Base-by-base conservation (phyloP, 345 rosid species). In the Leavenworthia alabamica region DNA sequence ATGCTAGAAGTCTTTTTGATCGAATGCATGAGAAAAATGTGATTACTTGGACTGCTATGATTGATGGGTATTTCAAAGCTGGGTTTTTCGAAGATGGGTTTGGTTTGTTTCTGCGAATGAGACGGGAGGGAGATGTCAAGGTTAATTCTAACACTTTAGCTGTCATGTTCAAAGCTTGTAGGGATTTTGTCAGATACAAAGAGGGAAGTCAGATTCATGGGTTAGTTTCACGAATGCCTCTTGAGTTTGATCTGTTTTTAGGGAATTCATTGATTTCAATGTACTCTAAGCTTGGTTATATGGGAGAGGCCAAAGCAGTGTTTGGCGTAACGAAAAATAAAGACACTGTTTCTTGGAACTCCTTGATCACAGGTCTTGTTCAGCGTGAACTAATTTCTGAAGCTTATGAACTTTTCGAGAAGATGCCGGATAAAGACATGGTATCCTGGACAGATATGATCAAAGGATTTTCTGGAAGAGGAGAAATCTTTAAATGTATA, bases 391-490 rank as follows among this genome's bases (percentile, higher is more conserved):
- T 68, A 37, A 31, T 80, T 17, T 86, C 78, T 53, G 76, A 80
- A 74, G 97, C 95, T 70, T 76, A 73, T 51, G 53, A 44, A 54
- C 77, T 81, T 59, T 89, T 89, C 31, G 62, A 66, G 53, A 66
- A 73, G 62, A 84, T 84, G 91, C 95, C 86, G 0, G 39, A 16
- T 32, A 86, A 79, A 77, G 92, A 89, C 65, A 65, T 70, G 11
- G 79, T 86, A 71, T 86, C 92, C 27, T 89, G 91, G 95, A 89
- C 95, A 14, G 80, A 86, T 57, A 79, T 86, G 77, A 78, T 86
- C 19, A 42, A 74, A 3, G 89, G 88, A 17, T 80, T 81, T 74
- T 79, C 81, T 45, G 66, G 73, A 36, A 39, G 8, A 32, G 80
- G 89, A 64, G 71, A 75, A 46, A 57, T 60, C 32, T 64, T 77